These are phyloP conservation scores for Lactifluus subvellereus DNA, from an alignment of 768 basidiomycete genomes.

Conservation along the genomic window DNA sequence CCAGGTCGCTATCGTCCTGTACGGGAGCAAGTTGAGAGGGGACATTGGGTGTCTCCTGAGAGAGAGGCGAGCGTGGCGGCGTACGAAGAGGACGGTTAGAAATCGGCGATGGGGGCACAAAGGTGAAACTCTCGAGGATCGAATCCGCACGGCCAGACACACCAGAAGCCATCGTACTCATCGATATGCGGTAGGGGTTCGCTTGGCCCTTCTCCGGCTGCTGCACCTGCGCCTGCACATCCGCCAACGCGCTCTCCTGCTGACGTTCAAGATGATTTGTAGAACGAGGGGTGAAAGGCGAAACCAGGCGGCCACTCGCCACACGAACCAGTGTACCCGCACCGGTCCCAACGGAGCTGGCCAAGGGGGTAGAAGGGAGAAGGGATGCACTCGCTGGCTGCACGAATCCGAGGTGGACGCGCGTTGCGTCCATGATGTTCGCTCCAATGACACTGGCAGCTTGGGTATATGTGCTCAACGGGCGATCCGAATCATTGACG, in stretches of 20 bases:
- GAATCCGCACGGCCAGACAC: conserved; percentile 72
- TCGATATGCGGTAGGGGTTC: conserved; percentile 28
- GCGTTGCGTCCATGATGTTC: conserved; percentile 60
- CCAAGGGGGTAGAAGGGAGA: conserved; percentile 22
- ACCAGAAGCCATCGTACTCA: conserved; percentile 51
- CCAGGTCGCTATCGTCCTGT: conserved; percentile 17
- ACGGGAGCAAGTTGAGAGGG: neutral
- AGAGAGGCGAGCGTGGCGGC: conserved; percentile 68
- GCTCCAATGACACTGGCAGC: conserved; percentile 35
- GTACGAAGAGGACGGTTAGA: conserved; percentile 73
- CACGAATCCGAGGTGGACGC: conserved; percentile 56
- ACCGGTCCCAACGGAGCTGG: conserved; percentile 26
- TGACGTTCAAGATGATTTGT: conserved; percentile 50
- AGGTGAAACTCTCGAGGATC: conserved; percentile 81
- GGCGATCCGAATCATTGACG: conserved; percentile 39
- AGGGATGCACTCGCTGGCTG: conserved; percentile 28
- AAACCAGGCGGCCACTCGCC: conserved; percentile 57
- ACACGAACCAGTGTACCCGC: conserved; percentile 49
- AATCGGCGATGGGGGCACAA: conserved; percentile 85
- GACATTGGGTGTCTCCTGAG: conserved; percentile 39
- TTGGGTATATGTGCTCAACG: conserved; percentile 59
- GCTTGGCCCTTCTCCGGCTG: conserved; percentile 38
- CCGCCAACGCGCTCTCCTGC: conserved; percentile 56
- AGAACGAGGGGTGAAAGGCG: conserved; percentile 33
- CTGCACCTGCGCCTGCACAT: conserved; percentile 51